These are phyloP conservation scores for Claviceps capensis DNA, from an alignment of 2,329 filamentous ascomycete genomes.

Conservation along the genomic window DNA sequence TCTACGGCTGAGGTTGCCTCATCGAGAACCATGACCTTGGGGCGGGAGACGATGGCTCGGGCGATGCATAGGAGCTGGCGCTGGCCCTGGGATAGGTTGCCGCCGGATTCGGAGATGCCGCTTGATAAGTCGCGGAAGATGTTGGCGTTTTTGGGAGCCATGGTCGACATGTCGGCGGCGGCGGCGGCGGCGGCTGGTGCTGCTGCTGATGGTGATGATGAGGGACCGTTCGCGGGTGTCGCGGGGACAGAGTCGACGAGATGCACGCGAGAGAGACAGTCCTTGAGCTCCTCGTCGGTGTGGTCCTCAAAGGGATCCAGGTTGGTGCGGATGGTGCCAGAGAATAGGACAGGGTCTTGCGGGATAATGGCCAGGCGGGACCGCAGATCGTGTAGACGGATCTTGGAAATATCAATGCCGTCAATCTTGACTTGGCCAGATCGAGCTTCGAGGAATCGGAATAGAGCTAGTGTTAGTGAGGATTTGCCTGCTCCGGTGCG, in stretches of 20 bases:
- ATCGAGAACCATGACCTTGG: constrained; percentile 68
- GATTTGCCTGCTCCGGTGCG: constrained; percentile 70
- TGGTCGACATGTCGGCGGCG: constrained; percentile 16
- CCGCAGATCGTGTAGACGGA: constrained; percentile 56
- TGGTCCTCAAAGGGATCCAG: constrained; percentile 65
- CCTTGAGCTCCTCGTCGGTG: constrained; percentile 52
- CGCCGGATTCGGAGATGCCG: constrained; percentile 55
- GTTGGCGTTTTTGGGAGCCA: constrained; percentile 41
- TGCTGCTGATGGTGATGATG: constrained; percentile 17
- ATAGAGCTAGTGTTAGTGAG: constrained; percentile 59
- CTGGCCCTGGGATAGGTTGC: constrained; percentile 65
- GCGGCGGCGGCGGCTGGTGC: no score
- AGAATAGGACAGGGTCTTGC: constrained; percentile 68
- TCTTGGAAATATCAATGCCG: constrained; percentile 58
- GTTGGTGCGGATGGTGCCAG: constrained; percentile 62
- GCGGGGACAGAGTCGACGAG: constrained; percentile 34
- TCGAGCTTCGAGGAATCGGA: constrained; percentile 60
- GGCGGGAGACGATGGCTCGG: constrained; percentile 55
- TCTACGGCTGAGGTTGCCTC: constrained; percentile 70
- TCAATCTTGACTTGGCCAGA: constrained; percentile 57
- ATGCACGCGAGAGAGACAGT: constrained; percentile 57
- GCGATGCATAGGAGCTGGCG: constrained; percentile 64
- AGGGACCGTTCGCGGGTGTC: constrained; percentile 25
- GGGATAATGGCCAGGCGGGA: constrained; percentile 71
- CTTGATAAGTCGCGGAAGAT: constrained; percentile 50